Evolutionary conservation across 176 grass and related monocot genomes (phyloP).

Genomic region (Carex kokanica): DNA sequence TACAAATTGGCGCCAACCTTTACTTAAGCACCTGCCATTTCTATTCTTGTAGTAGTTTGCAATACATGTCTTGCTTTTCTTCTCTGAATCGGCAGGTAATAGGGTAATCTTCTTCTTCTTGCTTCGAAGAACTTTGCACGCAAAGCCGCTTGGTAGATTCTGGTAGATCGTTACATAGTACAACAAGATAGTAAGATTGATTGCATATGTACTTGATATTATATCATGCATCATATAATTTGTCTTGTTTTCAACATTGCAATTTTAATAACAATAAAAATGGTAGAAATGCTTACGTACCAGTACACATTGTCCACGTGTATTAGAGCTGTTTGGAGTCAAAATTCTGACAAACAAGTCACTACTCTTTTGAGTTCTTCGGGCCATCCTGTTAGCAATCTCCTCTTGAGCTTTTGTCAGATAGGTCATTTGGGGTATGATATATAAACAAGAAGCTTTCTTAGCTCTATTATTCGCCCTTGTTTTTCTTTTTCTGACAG

Average conservation of each 20-base stretch:
- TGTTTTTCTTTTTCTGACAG: neutral
- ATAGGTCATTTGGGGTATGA: neutral
- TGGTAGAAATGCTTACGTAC: neutral
- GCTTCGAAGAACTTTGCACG: constrained; percentile 13
- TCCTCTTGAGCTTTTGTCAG: neutral
- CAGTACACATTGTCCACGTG: neutral
- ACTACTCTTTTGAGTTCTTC: neutral
- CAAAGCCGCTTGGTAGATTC: constrained; percentile 28
- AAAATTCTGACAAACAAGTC: neutral
- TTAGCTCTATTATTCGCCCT: neutral
- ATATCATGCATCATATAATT: neutral
- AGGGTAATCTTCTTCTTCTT: neutral
- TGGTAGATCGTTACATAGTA: neutral
- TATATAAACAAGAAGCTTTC: neutral
- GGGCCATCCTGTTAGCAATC: neutral
- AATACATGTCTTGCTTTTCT: neutral
- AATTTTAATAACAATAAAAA: neutral
- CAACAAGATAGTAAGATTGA: neutral
- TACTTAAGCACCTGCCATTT: neutral
- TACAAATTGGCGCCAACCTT: constrained; percentile 25
- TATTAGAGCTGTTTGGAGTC: neutral
- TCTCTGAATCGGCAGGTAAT: neutral
- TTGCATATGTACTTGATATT: neutral
- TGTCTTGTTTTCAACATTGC: neutral
- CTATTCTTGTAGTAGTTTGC: neutral